phyloP scores from a whole-genome alignment of 106 monocot species.

The Dendrobium huoshanense region DNA sequence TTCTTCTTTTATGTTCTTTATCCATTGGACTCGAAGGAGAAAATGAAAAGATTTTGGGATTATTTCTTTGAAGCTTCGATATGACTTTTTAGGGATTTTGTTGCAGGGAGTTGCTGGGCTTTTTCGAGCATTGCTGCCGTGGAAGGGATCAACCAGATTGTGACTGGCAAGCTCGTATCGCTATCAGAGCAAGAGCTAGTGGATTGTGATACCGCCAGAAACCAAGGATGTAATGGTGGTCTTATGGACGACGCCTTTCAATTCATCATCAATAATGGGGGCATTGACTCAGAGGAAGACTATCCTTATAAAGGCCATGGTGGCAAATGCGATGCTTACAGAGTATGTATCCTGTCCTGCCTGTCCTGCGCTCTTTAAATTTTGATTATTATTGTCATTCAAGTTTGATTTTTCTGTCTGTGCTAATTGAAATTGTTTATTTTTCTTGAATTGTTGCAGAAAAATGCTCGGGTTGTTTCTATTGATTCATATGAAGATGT shows the following conservation, averaged over 20 bases:
- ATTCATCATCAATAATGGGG: constrained; percentile 65
- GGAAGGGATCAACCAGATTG: constrained; percentile 66
- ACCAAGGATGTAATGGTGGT: constrained; percentile 68
- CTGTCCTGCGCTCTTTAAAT: neutral
- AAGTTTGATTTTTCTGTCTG: no score
- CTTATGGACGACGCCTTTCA: constrained; percentile 69
- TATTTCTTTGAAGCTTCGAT: neutral
- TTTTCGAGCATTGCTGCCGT: constrained; percentile 57
- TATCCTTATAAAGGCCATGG: constrained; percentile 43
- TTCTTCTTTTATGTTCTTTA: neutral
- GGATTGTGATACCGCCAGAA: constrained; percentile 56
- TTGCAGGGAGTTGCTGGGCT: constrained; percentile 73
- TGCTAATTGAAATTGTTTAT: neutral
- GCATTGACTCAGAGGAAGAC: constrained; percentile 60
- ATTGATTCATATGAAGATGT: constrained; percentile 46
- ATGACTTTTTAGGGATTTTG: neutral
- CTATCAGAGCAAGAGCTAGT: constrained; percentile 70
- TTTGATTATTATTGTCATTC: neutral
- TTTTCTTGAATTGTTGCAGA: constrained; percentile 9
- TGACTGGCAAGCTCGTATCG: constrained; percentile 35
- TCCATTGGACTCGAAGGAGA: neutral
- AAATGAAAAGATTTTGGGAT: neutral
- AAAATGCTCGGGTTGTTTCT: constrained; percentile 30
- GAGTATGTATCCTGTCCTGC: constrained; percentile 10
- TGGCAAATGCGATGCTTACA: constrained; percentile 25